Conservation (phyloP, 176 grass and related monocot species). For the Elaeis guineensis region DNA sequence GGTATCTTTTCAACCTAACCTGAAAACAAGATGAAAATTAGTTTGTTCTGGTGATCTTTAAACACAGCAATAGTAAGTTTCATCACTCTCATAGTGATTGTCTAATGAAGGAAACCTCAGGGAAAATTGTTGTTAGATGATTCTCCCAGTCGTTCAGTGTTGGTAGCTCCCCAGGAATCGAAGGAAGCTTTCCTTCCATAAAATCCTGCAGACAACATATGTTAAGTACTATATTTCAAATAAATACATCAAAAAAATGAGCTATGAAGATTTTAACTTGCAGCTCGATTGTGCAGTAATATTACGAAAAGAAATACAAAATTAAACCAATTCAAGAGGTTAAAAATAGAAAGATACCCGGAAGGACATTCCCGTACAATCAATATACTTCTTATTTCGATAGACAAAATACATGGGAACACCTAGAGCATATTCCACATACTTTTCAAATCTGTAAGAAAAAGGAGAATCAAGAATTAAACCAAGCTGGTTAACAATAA, state of each 20-base stretch:
- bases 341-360: conserved; percentile 50
- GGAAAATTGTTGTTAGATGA: conserved; percentile 99
- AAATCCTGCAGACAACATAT: conserved; percentile 54
- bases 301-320: not conserved
- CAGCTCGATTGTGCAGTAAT: not conserved
- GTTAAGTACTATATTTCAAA: no score
- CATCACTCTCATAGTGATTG: no score
- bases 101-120: conserved; percentile 45
- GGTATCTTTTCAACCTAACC: conserved; percentile 96
- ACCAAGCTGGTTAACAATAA: conserved; percentile 11
- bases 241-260: no score
- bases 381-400: conserved; percentile 82
- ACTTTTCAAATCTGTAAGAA: conserved; percentile 72
- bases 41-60: no score
- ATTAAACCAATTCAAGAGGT: not conserved
- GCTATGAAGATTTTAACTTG: not conserved
- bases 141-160: conserved; percentile 99
- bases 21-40: conserved; percentile 22
- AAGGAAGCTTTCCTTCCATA: conserved; percentile 86
- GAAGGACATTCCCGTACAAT: conserved; percentile 95
- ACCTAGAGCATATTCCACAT: conserved; percentile 91
- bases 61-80: no score
- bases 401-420: conserved; percentile 99
- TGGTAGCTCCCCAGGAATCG: conserved; percentile 70
- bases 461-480: conserved; percentile 6